These are phyloP conservation scores for Peronosclerospora sorghi DNA, from an alignment of 352 stramenopile species.

Conservation along the genomic window DNA sequence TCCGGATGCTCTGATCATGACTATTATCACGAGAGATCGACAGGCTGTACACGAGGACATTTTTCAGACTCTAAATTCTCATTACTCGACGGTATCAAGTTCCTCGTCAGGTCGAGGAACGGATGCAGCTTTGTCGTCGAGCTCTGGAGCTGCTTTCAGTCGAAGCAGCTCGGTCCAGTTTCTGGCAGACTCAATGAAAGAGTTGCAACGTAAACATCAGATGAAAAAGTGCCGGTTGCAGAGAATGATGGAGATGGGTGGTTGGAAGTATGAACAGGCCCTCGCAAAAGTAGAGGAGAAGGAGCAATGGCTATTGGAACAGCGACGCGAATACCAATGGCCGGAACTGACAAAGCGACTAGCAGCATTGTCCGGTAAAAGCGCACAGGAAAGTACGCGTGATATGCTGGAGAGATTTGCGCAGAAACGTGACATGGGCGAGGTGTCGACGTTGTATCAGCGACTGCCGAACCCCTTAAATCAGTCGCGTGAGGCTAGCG, in stretches of 20 bases:
- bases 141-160: slow-evolving; percentile 8
- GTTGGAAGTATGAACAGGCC: slow-evolving; percentile 60
- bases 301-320: slow-evolving; percentile 44
- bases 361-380: slow-evolving; percentile 1
- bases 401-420: slow-evolving; percentile 18
- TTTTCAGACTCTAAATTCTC: slow-evolving; percentile 57
- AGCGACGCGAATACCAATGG: slow-evolving; percentile 48
- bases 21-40: slow-evolving; percentile 61
- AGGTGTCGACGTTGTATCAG: slow-evolving; percentile 47
- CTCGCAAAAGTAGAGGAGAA: slow-evolving; percentile 40
- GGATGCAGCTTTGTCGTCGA: background rate
- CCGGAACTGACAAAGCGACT: slow-evolving; percentile 45
- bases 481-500: slow-evolving; percentile 36
- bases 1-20: slow-evolving; percentile 77
- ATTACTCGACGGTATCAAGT: slow-evolving; percentile 25
- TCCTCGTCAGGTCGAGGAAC: background rate
- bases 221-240: slow-evolving; percentile 71
- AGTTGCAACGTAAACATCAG: slow-evolving; percentile 70
- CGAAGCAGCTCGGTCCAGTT: slow-evolving; percentile 29
- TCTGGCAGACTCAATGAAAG: slow-evolving; percentile 61
- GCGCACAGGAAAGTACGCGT: slow-evolving; percentile 5
- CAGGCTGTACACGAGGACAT: slow-evolving; percentile 61
- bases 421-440: slow-evolving; percentile 29
- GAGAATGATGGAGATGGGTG: slow-evolving; percentile 59
- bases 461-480: slow-evolving; percentile 54